Base-by-base conservation (phyloP, 2,329 filamentous ascomycete species). In the Aspergillus candidus region DNA sequence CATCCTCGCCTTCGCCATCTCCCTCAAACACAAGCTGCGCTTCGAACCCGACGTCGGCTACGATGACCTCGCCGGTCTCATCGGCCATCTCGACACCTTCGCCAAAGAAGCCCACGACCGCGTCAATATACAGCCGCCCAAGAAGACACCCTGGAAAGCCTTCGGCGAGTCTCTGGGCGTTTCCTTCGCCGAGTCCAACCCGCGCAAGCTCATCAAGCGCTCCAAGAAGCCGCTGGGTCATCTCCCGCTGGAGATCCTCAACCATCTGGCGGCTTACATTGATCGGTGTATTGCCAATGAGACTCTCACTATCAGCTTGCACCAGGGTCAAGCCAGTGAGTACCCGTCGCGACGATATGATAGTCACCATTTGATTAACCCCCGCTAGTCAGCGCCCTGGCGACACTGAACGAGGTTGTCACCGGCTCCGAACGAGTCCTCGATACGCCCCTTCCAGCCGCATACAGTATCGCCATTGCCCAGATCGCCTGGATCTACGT, bases 401-500 rank as follows among this genome's bases (percentile, higher is more conserved):
- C 74, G 38, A 65, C 76, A 4, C 70, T 94, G 42, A 87, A 86
- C 59, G 88, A 94, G 52, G 78, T 83, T 44, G 72, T 88, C 53
- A 79, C 79, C 12, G 82, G 83, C 46, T 82, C 82, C 38, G 86
- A 93, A 59, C 83, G 88, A 50, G 82, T 94, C 14, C 78, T 91
- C 29, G 86, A 84, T 63, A 94, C 88, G 0, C 88, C 88, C 1
- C 77, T 94, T 0, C 88, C 88, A 2, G 77, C 88, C 44, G 88
- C 87, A 37, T 94, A 94, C 71, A 81, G 79, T 52, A 93, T 94
- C 56, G 80, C 86, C 56, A 90, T 93, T 62, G 82, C 83, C 14
- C 88, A 94, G 63, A 91, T 93, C 60, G 88, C 88, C 29, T 90
- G 86, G 80, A 78, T 89, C 40, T 94, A 93, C 67, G 82, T 93